phyloP scores from a whole-genome alignment of 1,284 basidiomycete species.

The Athelia psychrophila region DNA sequence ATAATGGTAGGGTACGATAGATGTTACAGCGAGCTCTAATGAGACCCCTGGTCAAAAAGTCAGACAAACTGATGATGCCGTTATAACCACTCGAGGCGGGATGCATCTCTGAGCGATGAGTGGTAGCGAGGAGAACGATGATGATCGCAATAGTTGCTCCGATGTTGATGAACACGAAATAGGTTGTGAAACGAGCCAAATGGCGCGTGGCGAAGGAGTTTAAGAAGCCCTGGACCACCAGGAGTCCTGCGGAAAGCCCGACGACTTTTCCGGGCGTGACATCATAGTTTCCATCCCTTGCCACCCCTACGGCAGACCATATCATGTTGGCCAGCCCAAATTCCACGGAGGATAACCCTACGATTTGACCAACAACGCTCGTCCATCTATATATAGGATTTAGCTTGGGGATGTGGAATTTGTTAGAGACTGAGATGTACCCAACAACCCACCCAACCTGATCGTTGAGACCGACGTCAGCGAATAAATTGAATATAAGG shows the following conservation, averaged over 20 bases:
- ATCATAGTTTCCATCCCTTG: conserved; percentile 37
- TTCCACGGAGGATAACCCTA: conserved; percentile 84
- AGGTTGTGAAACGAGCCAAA: conserved; percentile 75
- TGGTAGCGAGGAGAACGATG: conserved; percentile 81
- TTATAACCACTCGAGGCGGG: conserved; percentile 74
- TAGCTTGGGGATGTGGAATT: no score
- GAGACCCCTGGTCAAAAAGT: no score
- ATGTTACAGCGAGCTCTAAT: no score
- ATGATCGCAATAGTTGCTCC: conserved; percentile 80
- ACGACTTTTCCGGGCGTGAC: conserved; percentile 65
- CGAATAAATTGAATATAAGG: background rate
- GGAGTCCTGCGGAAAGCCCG: conserved; percentile 69
- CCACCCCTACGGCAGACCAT: conserved; percentile 70
- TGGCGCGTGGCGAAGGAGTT: conserved; percentile 83
- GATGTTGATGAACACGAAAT: conserved; percentile 88
- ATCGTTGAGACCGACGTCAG: no score
- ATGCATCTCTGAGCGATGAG: conserved; percentile 81
- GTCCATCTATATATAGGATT: no score
- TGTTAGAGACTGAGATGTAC: no score
- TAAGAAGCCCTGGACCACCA: conserved; percentile 74
- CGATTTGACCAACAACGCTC: conserved; percentile 53
- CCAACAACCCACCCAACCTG: no score
- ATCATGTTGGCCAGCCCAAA: conserved; percentile 91
- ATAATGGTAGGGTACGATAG: no score
- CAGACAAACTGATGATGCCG: no score